Percentiles rank a stretch among this genome's conserved stretches.
Conservation (phyloP, 805 yeast species). For the Zygoascus flipseniorum region DNA sequence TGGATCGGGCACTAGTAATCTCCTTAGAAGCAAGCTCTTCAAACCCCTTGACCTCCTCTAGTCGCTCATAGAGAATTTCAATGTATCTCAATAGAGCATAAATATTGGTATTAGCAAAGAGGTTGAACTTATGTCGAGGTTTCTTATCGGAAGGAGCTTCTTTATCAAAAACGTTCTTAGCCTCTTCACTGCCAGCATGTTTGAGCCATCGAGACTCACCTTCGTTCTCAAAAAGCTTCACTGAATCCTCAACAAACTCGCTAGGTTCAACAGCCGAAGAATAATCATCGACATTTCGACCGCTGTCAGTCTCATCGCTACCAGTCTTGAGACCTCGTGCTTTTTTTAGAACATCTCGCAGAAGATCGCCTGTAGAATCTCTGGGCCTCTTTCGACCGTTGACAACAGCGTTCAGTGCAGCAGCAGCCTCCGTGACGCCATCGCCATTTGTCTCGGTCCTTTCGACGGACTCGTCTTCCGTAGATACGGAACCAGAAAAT, state of each 20-base stretch:
- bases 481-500: constrained; percentile 23
- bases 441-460: constrained; percentile 9
- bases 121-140: constrained; percentile 45
- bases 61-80: constrained; percentile 71
- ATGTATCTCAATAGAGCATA: constrained; percentile 85
- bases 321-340: constrained; percentile 13
- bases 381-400: constrained; percentile 13
- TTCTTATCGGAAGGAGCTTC: not conserved
- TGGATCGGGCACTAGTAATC: constrained; percentile 37
- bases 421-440: constrained; percentile 1
- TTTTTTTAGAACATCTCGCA: constrained; percentile 43
- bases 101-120: constrained; percentile 81
- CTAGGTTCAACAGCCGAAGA: constrained; percentile 6
- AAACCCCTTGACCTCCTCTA: constrained; percentile 65
- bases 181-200: constrained; percentile 10
- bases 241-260: constrained; percentile 8
- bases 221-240: constrained; percentile 15
- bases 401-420: not conserved
- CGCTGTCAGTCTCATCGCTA: constrained; percentile 8
- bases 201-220: constrained; percentile 21
- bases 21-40: constrained; percentile 68
- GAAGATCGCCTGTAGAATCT: constrained; percentile 31
- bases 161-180: not conserved
- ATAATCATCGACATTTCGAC: constrained; percentile 4
- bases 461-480: constrained; percentile 9